phyloP scores from a whole-genome alignment of 805 yeast genomes.

The Lachancea nothofagi region DNA sequence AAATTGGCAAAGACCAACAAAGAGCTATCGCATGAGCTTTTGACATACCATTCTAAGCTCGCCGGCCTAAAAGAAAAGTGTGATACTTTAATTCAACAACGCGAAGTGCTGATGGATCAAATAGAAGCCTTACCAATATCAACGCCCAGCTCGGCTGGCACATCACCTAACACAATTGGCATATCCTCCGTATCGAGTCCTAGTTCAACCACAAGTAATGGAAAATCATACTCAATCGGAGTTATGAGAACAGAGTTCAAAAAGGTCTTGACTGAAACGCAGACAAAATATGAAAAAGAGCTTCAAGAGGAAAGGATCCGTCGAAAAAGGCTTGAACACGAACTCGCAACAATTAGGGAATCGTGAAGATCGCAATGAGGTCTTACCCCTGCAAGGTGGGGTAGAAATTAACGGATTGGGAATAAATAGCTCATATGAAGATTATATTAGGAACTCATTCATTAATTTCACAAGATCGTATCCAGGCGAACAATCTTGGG shows the following conservation, averaged over 20 bases:
- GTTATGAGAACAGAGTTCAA: slow-evolving; percentile 65
- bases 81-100: slow-evolving; percentile 16
- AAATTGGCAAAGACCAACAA: slow-evolving; percentile 47
- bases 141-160: slow-evolving; percentile 23
- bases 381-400: neutral
- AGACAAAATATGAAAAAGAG: slow-evolving; percentile 55
- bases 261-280: slow-evolving; percentile 56
- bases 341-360: slow-evolving; percentile 28
- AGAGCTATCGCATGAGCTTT: slow-evolving; percentile 47
- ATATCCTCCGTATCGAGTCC: slow-evolving; percentile 14
- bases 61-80: slow-evolving; percentile 27
- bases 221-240: slow-evolving; percentile 40
- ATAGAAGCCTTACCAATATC: slow-evolving; percentile 14
- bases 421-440: too few relatives aligned
- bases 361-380: too few relatives aligned
- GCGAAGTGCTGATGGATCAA: slow-evolving; percentile 36
- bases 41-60: slow-evolving; percentile 35
- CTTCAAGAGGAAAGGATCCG: slow-evolving; percentile 50
- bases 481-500: too few relatives aligned
- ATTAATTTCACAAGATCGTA: too few relatives aligned
- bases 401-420: too few relatives aligned
- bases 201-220: slow-evolving; percentile 18
- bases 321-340: slow-evolving; percentile 40
- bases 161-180: slow-evolving; percentile 15
- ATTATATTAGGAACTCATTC: too few relatives aligned